Evolutionary conservation across 225 moss, liverwort and hornwort genomes (phyloP).

Genomic region (Takakia lepidozioides): DNA sequence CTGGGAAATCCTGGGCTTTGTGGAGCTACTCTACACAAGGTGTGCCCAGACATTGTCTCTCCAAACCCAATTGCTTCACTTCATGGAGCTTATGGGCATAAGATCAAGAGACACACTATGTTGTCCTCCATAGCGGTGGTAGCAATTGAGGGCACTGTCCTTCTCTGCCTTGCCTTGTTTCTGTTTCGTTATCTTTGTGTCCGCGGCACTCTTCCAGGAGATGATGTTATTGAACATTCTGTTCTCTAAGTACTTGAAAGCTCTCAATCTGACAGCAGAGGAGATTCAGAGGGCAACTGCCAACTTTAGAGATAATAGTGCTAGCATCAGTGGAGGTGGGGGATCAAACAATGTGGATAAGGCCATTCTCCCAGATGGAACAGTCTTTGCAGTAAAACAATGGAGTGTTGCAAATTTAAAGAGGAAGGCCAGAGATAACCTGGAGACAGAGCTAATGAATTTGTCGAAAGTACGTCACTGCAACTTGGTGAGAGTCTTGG

Average conservation of each 20-base stretch:
- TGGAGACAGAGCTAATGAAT: constrained; percentile 33
- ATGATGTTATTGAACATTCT: constrained; percentile 29
- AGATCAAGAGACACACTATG: background rate
- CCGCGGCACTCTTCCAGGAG: constrained; percentile 9
- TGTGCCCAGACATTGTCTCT: constrained; percentile 11
- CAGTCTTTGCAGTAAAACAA: constrained; percentile 44
- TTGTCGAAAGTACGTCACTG: constrained; percentile 34
- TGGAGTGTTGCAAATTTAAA: constrained; percentile 32
- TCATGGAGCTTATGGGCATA: background rate
- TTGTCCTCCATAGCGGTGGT: constrained; percentile 30
- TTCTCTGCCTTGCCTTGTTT: constrained; percentile 19
- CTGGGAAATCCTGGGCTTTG: constrained; percentile 36
- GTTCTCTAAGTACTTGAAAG: constrained; percentile 52
- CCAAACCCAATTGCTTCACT: no score
- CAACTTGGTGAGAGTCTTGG: constrained; percentile 45
- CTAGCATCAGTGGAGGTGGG: constrained; percentile 2
- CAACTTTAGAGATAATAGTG: constrained; percentile 6
- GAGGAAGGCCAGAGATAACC: constrained; percentile 20
- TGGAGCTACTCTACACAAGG: constrained; percentile 16
- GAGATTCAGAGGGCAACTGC: constrained; percentile 41
- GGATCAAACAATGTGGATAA: constrained; percentile 34
- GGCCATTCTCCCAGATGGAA: constrained; percentile 45
- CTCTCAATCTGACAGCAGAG: constrained; percentile 40
- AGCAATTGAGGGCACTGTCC: constrained; percentile 25
- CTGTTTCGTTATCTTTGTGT: constrained; percentile 23